These are phyloP conservation scores for Lathyrus aphaca DNA, from an alignment of 306 rosid species.

Conservation along the genomic window DNA sequence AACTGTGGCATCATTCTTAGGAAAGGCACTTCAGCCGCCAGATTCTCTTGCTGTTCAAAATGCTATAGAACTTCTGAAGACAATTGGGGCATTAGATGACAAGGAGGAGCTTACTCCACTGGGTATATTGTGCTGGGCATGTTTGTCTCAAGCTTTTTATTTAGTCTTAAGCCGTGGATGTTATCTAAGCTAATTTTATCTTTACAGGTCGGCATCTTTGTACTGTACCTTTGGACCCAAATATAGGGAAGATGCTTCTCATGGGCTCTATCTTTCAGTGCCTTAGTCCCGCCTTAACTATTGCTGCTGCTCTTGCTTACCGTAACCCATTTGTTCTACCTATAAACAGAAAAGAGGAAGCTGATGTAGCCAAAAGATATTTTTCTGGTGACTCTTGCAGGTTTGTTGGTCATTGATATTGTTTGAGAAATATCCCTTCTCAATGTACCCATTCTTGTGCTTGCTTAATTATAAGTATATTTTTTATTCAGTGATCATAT, in stretches of 20 bases:
- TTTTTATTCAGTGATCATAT: constrained; percentile 77
- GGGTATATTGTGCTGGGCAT: constrained; percentile 54
- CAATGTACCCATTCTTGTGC: constrained; percentile 15
- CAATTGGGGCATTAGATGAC: constrained; percentile 87
- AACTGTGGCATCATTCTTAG: constrained; percentile 82
- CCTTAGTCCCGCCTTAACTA: constrained; percentile 89
- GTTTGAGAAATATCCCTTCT: constrained; percentile 24
- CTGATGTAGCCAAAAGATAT: constrained; percentile 79
- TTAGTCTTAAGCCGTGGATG: constrained; percentile 35
- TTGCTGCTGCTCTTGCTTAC: constrained; percentile 94
- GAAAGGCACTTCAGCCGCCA: constrained; percentile 96
- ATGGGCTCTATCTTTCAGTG: constrained; percentile 98
- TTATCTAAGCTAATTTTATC: constrained; percentile 37
- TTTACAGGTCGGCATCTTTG: constrained; percentile 83
- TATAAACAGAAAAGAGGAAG: constrained; percentile 84
- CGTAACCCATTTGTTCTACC: constrained; percentile 96
- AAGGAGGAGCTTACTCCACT: constrained; percentile 91
- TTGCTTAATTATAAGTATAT: constrained; percentile 32
- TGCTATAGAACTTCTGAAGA: constrained; percentile 93
- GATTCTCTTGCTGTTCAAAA: constrained; percentile 91
- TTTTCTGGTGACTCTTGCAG: constrained; percentile 96
- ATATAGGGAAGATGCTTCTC: constrained; percentile 97
- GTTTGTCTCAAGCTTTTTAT: constrained; percentile 27
- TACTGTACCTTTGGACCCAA: constrained; percentile 95
- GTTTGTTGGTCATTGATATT: constrained; percentile 54